Percentiles rank a stretch among this genome's conserved stretches.
phyloP scores from a whole-genome alignment of 257 asterid genomes.

The Jasminum sambac region DNA sequence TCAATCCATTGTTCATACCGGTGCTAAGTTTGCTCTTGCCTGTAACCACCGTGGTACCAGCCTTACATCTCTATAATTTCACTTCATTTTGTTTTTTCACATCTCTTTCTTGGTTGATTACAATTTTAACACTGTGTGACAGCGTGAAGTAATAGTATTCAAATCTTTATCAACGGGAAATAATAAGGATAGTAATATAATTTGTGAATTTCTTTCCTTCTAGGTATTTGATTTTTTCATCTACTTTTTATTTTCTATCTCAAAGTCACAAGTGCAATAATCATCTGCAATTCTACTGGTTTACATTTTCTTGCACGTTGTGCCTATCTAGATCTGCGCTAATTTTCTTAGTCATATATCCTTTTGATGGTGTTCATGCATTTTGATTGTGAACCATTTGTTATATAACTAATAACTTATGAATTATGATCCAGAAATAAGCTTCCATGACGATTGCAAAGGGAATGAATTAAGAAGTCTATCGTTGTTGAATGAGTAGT shows the following conservation, averaged over 20 bases:
- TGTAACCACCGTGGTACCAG: constrained; percentile 44
- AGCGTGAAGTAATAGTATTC: neutral
- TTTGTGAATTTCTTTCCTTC: neutral
- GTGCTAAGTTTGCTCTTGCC: constrained; percentile 30
- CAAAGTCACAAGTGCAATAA: neutral
- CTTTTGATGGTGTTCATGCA: neutral
- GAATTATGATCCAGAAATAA: neutral
- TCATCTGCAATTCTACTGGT: neutral
- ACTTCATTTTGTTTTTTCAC: neutral
- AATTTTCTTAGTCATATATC: neutral
- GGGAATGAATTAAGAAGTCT: neutral
- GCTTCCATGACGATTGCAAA: neutral
- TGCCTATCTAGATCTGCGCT: neutral
- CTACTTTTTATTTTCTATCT: neutral
- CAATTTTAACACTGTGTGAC: neutral
- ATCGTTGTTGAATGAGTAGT: neutral
- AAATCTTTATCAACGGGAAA: neutral
- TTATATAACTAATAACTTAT: neutral
- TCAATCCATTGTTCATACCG: constrained; percentile 40
- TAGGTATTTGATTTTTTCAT: neutral
- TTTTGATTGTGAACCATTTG: neutral
- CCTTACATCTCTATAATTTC: constrained; percentile 15
- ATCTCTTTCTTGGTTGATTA: neutral
- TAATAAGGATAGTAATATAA: neutral
- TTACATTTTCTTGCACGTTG: neutral